Conservation (phyloP, 345 rosid genomes). For the Conringia planisiliqua region DNA sequence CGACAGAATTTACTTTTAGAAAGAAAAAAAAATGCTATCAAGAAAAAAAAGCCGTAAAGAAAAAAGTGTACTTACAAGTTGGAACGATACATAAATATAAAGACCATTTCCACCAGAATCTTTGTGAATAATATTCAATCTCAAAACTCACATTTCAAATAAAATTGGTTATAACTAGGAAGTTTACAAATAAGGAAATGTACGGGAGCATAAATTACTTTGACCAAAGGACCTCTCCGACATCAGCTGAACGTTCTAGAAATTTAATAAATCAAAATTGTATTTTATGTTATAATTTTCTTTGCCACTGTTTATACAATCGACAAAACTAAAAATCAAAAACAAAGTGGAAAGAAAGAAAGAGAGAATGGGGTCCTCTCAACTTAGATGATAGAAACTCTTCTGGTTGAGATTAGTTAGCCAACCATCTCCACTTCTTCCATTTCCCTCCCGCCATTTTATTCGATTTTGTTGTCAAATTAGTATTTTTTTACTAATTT, state of each 20-base stretch:
- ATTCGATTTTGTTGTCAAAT: background rate
- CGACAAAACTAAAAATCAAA: background rate
- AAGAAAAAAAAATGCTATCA: background rate
- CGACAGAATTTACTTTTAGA: background rate
- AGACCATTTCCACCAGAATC: background rate
- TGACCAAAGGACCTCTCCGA: conserved; percentile 25
- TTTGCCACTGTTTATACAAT: background rate
- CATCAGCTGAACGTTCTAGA: conserved; percentile 17
- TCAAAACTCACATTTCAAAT: background rate
- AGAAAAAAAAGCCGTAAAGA: background rate
- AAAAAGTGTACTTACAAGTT: background rate
- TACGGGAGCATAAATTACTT: background rate
- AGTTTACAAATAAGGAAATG: background rate
- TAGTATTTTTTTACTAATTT: background rate
- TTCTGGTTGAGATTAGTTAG: conserved; percentile 39
- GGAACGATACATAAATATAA: background rate
- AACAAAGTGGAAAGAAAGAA: background rate
- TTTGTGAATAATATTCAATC: background rate
- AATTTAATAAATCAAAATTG: too few species aligned
- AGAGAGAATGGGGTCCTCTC: background rate
- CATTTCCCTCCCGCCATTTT: conserved; percentile 19
- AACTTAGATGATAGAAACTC: conserved; percentile 5
- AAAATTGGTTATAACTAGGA: background rate
- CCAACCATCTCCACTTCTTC: conserved; percentile 32
- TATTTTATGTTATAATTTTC: too few species aligned